Evolutionary conservation across 106 monocot genomes (phyloP), one percentile per base, ranked within the genome.

Genomic region (Dactylorhiza incarnata): DNA sequence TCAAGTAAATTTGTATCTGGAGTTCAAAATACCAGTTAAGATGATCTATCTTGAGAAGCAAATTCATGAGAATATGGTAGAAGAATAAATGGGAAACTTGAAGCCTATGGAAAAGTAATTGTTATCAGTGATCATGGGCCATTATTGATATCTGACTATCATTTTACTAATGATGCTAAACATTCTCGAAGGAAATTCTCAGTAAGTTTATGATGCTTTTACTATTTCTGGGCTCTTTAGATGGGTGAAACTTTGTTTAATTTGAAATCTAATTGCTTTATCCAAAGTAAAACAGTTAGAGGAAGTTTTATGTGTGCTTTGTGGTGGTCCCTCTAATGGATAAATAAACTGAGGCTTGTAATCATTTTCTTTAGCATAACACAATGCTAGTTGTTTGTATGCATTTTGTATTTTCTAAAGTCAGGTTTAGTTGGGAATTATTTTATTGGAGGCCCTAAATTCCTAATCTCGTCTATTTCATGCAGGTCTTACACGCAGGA

Each of bases 401-500:
- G 20, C 61, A 65, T 12, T 65, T 65, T 65, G 65, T 26, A 26
- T 24, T 12, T 26, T 65, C 0, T 65, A 12, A 5, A 12, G 12
- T 26, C 24, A 13, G 26, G 10, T 29, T 65, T 25, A 65, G 29
- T 65, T 29, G 13, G 13, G 26, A 26, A 65, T 65, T 65, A 6
- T 65, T 65, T 37, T 65, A 12, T 11, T 65, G 65, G 19, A 29
- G 12, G 12, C 1, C 29, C 26, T 22, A 22, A 5, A 59, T 29
- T 29, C 9, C 24, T 65, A 65, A 26, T 37, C 29, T 65, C 10
- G 4, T 72, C 7, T 20, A 75, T 70, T 78, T 63, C 52, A 55
- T 80, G 45, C 49, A 95, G 95, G 85, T 95, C 14, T 79, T 97
- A 73, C 97, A 97, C 83, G 93, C 97, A 65, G 97, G 97, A 78